These are phyloP conservation scores for Pleurotus tuber-regium DNA, from an alignment of 768 basidiomycete species.

Conservation along the genomic window DNA sequence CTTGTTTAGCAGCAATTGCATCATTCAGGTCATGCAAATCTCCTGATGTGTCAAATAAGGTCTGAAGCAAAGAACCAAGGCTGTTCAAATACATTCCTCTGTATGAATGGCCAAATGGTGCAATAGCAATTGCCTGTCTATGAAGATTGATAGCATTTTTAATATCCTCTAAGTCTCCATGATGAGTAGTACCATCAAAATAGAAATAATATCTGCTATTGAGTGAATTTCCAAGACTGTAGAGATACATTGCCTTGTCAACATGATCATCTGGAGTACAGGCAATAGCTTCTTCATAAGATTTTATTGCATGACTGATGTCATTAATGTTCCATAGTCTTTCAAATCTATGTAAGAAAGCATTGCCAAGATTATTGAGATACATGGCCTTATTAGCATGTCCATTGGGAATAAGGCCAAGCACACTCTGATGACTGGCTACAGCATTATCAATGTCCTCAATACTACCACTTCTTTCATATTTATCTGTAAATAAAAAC, in stretches of 20 bases:
- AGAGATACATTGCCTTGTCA: neutral
- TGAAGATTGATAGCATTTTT: conserved; percentile 1
- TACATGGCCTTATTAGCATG: neutral
- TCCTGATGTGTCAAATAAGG: neutral
- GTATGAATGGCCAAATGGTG: neutral
- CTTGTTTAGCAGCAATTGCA: neutral
- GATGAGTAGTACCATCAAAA: neutral
- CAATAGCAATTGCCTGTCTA: conserved; percentile 1
- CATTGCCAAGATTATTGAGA: conserved; percentile 16
- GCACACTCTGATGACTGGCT: conserved; percentile 4
- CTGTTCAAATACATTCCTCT: neutral
- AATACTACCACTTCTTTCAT: conserved; percentile 17
- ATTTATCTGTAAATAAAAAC: conserved; percentile 18
- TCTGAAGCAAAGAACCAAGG: neutral
- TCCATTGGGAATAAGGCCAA: conserved; percentile 9
- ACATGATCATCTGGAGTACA: neutral
- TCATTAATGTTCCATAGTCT: conserved; percentile 9
- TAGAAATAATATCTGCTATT: neutral
- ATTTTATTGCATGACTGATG: conserved; percentile 11
- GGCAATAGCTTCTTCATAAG: conserved; percentile 12
- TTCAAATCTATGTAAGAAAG: conserved; percentile 15
- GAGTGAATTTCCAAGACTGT: neutral
- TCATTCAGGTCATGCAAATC: neutral
- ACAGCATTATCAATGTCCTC: conserved; percentile 26
- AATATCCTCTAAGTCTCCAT: neutral